These are phyloP conservation scores for Scheffersomyces lignicola DNA, from an alignment of 1,139 yeast species.

Conservation along the genomic window DNA sequence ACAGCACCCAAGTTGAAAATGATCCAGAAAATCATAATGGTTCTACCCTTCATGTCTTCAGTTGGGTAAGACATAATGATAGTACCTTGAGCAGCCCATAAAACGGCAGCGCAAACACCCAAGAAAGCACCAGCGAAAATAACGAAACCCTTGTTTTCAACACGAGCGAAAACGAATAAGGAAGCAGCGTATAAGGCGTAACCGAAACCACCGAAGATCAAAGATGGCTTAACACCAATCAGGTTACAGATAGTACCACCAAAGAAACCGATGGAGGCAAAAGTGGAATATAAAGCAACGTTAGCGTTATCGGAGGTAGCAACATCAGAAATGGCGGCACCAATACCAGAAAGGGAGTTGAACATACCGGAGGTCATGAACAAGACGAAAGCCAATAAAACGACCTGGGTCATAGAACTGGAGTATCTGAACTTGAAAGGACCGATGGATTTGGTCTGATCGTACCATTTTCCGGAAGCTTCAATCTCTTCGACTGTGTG, in stretches of 20 bases:
- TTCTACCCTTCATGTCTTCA: conserved; percentile 55
- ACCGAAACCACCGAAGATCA: conserved; percentile 56
- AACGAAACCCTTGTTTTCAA: conserved; percentile 52
- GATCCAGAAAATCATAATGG: conserved; percentile 59
- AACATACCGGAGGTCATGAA: conserved; percentile 61
- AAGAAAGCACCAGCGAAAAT: conserved; percentile 60
- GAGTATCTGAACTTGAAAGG: conserved; percentile 28
- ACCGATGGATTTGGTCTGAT: conserved; percentile 19
- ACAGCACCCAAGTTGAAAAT: conserved; percentile 67
- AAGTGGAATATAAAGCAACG: conserved; percentile 56
- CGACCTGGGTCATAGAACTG: conserved; percentile 43
- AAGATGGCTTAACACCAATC: conserved; percentile 49
- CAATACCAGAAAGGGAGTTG: conserved; percentile 57
- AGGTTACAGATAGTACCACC: conserved; percentile 60
- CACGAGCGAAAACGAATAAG: conserved; percentile 48
- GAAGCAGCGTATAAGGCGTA: conserved; percentile 57
- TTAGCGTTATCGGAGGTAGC: conserved; percentile 51
- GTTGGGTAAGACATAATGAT: conserved; percentile 59
- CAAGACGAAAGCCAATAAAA: conserved; percentile 49
- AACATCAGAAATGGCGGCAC: conserved; percentile 45
- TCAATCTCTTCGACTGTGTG: conserved; percentile 31
- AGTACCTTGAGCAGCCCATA: conserved; percentile 66
- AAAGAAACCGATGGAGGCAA: conserved; percentile 59
- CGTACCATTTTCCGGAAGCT: conserved; percentile 43
- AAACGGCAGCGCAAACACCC: conserved; percentile 56